phyloP scores from a whole-genome alignment of 1,284 basidiomycete genomes.

The Neotropicomus parvogracilis region DNA sequence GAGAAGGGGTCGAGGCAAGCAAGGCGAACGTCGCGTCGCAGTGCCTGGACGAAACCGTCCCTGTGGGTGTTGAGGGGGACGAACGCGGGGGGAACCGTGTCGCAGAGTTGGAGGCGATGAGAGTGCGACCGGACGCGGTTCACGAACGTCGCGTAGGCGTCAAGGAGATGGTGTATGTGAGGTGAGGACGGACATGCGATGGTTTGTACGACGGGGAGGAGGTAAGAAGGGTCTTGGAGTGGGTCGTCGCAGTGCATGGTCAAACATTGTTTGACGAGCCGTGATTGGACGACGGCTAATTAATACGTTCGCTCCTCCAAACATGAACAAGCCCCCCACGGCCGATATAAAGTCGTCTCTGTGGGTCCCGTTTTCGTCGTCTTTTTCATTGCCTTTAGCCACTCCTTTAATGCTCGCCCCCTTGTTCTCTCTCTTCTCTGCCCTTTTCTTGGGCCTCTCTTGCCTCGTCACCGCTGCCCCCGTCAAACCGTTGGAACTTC shows the following conservation, averaged over 20 bases:
- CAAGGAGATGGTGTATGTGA: constrained; percentile 49
- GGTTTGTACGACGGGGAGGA: constrained; percentile 45
- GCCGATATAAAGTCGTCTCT: constrained; percentile 26
- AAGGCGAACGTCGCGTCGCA: constrained; percentile 48
- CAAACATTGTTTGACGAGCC: too few species aligned
- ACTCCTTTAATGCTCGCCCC: too few species aligned
- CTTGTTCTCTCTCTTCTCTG: constrained; percentile 19
- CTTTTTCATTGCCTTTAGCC: constrained; percentile 18
- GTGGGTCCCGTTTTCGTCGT: too few species aligned
- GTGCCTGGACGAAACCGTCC: constrained; percentile 35
- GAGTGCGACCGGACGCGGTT: constrained; percentile 40
- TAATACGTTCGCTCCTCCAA: too few species aligned
- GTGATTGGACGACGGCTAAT: too few species aligned
- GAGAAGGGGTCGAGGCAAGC: constrained; percentile 38
- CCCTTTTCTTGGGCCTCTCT: constrained; percentile 18
- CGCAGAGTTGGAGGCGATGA: constrained; percentile 21
- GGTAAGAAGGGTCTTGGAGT: constrained; percentile 28
- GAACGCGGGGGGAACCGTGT: constrained; percentile 33
- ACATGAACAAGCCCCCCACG: constrained; percentile 21
- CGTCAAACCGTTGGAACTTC: constrained; percentile 30
- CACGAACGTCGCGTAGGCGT: constrained; percentile 54
- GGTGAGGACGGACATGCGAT: constrained; percentile 44
- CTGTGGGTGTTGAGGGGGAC: constrained; percentile 29
- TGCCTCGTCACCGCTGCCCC: constrained; percentile 29
- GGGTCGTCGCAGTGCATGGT: too few species aligned